Conservation (phyloP, 2,329 filamentous ascomycete genomes). For the Stagonosporopsis cucurbitacearum region DNA sequence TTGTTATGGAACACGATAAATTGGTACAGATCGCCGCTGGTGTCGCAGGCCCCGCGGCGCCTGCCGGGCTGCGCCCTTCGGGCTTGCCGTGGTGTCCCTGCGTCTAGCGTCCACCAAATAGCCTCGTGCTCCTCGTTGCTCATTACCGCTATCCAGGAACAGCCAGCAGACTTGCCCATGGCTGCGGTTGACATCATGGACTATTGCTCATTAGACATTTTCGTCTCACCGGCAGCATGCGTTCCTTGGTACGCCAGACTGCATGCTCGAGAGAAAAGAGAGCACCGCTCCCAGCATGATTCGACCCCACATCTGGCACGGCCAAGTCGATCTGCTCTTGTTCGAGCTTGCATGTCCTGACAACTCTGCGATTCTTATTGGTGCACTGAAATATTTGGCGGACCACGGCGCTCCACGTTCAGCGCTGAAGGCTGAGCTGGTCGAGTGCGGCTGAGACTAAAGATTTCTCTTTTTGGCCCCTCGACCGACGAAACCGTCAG, state of each 20-base stretch:
- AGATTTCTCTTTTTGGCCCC: constrained; percentile 19
- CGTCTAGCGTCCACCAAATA: constrained; percentile 7
- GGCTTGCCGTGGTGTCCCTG: constrained; percentile 16
- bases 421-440: constrained; percentile 18
- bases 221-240: not conserved
- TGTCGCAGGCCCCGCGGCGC: constrained; percentile 6
- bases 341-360: constrained; percentile 11
- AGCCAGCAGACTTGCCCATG: not conserved
- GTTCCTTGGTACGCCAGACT: not conserved
- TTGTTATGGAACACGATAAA: not conserved
- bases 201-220: constrained; percentile 1
- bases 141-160: constrained; percentile 4
- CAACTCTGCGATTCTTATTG: constrained; percentile 8
- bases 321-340: constrained; percentile 11
- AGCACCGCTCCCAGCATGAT: not conserved
- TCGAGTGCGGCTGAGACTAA: constrained; percentile 18
- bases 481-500: constrained; percentile 18
- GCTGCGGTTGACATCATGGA: constrained; percentile 7
- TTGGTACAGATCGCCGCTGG: constrained; percentile 1
- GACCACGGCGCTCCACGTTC: constrained; percentile 13
- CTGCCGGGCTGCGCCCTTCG: constrained; percentile 6
- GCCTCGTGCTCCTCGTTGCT: constrained; percentile 5
- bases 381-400: constrained; percentile 11
- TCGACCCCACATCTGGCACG: constrained; percentile 14
- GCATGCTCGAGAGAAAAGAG: not conserved